phyloP scores from a whole-genome alignment of 2,329 filamentous ascomycete genomes.

The Chaetomium strumarium region DNA sequence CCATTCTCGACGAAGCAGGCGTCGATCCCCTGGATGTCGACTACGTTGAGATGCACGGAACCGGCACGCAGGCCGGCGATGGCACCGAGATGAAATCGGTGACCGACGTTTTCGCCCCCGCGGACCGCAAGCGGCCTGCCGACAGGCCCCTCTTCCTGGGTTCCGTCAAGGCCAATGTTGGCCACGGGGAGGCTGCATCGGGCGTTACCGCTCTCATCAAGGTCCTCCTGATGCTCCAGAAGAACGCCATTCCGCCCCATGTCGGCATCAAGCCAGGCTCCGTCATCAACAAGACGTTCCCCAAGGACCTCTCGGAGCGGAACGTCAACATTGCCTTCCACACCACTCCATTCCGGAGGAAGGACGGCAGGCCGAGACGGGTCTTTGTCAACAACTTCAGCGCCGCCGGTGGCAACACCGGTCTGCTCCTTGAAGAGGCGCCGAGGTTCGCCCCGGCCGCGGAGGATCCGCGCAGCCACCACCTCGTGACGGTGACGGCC shows the following conservation, averaged over 20 bases:
- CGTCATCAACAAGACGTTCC: constrained; percentile 55
- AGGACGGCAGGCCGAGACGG: constrained; percentile 40
- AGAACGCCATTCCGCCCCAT: constrained; percentile 59
- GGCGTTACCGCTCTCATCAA: constrained; percentile 59
- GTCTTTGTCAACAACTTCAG: constrained; percentile 64
- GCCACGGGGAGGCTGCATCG: constrained; percentile 57
- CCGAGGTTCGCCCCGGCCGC: constrained; percentile 33
- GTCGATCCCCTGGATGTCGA: constrained; percentile 71
- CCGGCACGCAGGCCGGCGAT: constrained; percentile 80
- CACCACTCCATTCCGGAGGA: constrained; percentile 44
- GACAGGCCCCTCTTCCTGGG: constrained; percentile 56
- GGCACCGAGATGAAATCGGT: constrained; percentile 77
- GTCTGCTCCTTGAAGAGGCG: constrained; percentile 58
- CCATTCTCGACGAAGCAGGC: constrained; percentile 65
- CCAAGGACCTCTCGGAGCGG: constrained; percentile 49
- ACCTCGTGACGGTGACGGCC: constrained; percentile 55
- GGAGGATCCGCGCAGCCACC: constrained; percentile 48
- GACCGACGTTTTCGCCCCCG: constrained; percentile 47
- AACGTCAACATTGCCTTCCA: constrained; percentile 55
- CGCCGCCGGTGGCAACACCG: constrained; percentile 66
- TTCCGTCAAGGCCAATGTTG: constrained; percentile 58
- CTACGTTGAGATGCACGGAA: constrained; percentile 88
- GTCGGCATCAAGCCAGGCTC: constrained; percentile 55
- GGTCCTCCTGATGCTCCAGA: constrained; percentile 58
- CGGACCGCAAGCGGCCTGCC: constrained; percentile 38